Percentiles rank a stretch among this genome's conserved stretches.
Evolutionary conservation across 257 asterid species (phyloP).

Genomic region (Hygrophila difformis): DNA sequence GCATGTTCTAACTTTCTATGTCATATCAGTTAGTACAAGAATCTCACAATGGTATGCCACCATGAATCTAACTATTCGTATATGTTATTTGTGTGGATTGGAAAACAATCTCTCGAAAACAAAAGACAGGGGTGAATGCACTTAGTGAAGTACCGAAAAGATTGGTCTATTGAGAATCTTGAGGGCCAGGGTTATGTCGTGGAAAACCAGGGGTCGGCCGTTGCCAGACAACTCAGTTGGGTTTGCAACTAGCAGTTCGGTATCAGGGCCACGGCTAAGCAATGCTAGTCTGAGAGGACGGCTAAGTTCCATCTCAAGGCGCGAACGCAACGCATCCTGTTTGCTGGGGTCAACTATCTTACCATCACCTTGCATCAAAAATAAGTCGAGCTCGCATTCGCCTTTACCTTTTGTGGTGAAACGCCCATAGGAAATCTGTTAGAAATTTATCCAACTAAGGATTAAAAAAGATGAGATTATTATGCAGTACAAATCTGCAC

Average conservation of each 20-base stretch:
- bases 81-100: no score
- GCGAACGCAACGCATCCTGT: conserved; percentile 39
- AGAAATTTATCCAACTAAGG: conserved; percentile 6
- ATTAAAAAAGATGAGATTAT: no score
- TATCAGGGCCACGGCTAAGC: conserved; percentile 81
- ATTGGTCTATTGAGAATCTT: conserved; percentile 65
- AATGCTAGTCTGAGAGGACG: conserved; percentile 73
- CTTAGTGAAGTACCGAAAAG: conserved; percentile 49
- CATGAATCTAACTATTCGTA: no score
- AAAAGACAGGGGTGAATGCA: background rate
- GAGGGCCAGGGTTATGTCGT: conserved; percentile 80
- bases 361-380: conserved; percentile 78
- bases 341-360: conserved; percentile 64
- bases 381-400: conserved; percentile 74
- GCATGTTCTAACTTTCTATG: no score
- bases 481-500: no score
- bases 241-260: conserved; percentile 76
- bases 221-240: conserved; percentile 79
- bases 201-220: conserved; percentile 83
- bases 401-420: conserved; percentile 39
- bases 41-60: no score
- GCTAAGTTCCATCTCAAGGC: conserved; percentile 67
- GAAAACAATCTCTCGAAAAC: background rate
- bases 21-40: no score
- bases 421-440: conserved; percentile 82